Evolutionary conservation across 176 grass and related monocot species (phyloP).

Genomic region (Avena eriantha): DNA sequence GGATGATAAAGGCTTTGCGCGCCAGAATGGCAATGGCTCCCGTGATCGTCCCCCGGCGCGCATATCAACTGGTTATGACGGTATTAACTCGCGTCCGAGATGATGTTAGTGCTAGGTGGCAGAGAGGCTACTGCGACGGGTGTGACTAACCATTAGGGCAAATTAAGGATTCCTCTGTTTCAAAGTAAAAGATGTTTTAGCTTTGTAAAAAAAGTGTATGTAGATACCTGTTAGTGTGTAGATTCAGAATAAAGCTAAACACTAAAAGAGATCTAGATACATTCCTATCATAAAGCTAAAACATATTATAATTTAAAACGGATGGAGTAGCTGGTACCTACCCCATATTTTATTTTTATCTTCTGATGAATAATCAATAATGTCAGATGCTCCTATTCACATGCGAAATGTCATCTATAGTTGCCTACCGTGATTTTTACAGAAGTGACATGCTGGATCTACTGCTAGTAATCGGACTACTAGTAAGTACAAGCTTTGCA

Average conservation of each 20-base stretch:
- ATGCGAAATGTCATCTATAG: neutral
- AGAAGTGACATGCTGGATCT: neutral
- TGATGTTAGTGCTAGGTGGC: neutral
- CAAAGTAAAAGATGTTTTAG: too few species aligned
- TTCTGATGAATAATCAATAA: neutral
- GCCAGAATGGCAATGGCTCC: neutral
- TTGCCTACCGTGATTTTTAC: neutral
- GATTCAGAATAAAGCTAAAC: too few species aligned
- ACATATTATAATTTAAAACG: too few species aligned
- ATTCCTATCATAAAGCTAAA: too few species aligned
- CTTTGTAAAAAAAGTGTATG: too few species aligned
- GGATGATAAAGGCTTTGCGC: neutral
- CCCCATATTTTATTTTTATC: neutral
- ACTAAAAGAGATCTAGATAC: too few species aligned
- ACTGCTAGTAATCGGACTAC: neutral
- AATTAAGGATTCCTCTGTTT: too few species aligned
- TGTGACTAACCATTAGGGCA: neutral
- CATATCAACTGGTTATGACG: neutral
- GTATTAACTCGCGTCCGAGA: conserved; percentile 33
- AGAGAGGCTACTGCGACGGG: neutral
- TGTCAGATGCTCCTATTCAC: neutral
- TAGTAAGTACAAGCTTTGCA: neutral
- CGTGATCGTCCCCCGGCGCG: neutral
- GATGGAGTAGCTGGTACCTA: too few species aligned
- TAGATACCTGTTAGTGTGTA: too few species aligned